Evolutionary conservation across 768 basidiomycete genomes (phyloP).

Genomic region (Boletus pseudopeckii): DNA sequence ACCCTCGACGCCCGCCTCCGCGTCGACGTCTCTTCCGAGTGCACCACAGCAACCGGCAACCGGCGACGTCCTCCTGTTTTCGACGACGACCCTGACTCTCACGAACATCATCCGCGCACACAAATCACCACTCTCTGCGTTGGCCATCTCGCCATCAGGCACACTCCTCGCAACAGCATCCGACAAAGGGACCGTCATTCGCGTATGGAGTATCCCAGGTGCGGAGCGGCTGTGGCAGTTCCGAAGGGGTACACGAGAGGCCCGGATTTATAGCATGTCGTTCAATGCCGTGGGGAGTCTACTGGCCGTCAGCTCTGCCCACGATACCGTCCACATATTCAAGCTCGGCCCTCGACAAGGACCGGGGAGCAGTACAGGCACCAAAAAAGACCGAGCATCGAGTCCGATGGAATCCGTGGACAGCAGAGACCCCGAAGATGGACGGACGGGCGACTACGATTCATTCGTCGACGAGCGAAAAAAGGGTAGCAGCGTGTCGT

Average conservation of each 20-base stretch:
- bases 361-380: constrained; percentile 10
- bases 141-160: constrained; percentile 83
- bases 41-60: constrained; percentile 42
- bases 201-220: constrained; percentile 87
- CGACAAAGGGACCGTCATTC: constrained; percentile 95
- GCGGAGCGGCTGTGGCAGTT: constrained; percentile 97
- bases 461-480: constrained; percentile 79
- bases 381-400: constrained; percentile 34
- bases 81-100: constrained; percentile 85
- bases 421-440: constrained; percentile 55
- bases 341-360: constrained; percentile 57
- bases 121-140: constrained; percentile 85
- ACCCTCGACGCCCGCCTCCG: constrained; percentile 53
- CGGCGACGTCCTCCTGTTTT: constrained; percentile 93
- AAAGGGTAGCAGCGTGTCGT: constrained; percentile 54
- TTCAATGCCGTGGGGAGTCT: constrained; percentile 84
- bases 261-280: constrained; percentile 77
- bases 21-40: constrained; percentile 38
- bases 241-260: constrained; percentile 82
- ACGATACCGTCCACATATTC: constrained; percentile 96
- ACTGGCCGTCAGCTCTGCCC: constrained; percentile 87
- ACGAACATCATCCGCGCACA: constrained; percentile 97
- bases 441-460: constrained; percentile 72
- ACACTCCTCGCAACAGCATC: constrained; percentile 90
- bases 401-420: constrained; percentile 70